Percentiles rank a stretch among this genome's conserved stretches.
Evolutionary conservation across 257 asterid genomes (phyloP).

Genomic region (Gentiana dahurica): DNA sequence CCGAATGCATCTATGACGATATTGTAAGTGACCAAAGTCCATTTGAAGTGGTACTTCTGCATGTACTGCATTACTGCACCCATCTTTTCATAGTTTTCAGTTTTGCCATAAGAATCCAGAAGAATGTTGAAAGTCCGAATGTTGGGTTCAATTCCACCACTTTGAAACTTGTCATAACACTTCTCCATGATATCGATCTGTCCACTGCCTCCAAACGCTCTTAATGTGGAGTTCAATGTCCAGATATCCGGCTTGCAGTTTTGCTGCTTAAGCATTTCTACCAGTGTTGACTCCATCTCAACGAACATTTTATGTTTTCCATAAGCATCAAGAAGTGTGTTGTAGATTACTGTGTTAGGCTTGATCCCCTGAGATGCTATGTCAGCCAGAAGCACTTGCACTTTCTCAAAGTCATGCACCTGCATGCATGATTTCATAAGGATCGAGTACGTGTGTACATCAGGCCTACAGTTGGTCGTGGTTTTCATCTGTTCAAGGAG

Average conservation of each 20-base stretch:
- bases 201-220: slow-evolving; percentile 94
- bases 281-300: slow-evolving; percentile 79
- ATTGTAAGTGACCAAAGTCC: slow-evolving; percentile 83
- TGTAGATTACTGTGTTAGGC: slow-evolving; percentile 76
- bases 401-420: slow-evolving; percentile 47
- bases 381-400: slow-evolving; percentile 47
- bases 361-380: slow-evolving; percentile 59
- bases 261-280: slow-evolving; percentile 61
- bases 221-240: slow-evolving; percentile 90
- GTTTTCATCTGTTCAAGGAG: slow-evolving; percentile 76
- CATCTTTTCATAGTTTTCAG: slow-evolving; percentile 69
- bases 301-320: slow-evolving; percentile 84
- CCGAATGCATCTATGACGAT: slow-evolving; percentile 92
- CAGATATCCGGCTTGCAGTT: slow-evolving; percentile 76
- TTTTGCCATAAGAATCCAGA: slow-evolving; percentile 75
- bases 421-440: slow-evolving; percentile 78
- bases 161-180: slow-evolving; percentile 80
- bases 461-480: slow-evolving; percentile 53
- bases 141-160: slow-evolving; percentile 76
- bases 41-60: slow-evolving; percentile 76
- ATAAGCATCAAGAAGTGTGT: slow-evolving; percentile 85
- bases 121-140: slow-evolving; percentile 89
- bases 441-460: slow-evolving; percentile 73
- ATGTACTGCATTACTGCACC: slow-evolving; percentile 89
- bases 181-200: slow-evolving; percentile 90